Percentiles rank a stretch among this genome's conserved stretches.
Conservation (phyloP, 2,329 filamentous ascomycete genomes). For the Fusarium equiseti region DNA sequence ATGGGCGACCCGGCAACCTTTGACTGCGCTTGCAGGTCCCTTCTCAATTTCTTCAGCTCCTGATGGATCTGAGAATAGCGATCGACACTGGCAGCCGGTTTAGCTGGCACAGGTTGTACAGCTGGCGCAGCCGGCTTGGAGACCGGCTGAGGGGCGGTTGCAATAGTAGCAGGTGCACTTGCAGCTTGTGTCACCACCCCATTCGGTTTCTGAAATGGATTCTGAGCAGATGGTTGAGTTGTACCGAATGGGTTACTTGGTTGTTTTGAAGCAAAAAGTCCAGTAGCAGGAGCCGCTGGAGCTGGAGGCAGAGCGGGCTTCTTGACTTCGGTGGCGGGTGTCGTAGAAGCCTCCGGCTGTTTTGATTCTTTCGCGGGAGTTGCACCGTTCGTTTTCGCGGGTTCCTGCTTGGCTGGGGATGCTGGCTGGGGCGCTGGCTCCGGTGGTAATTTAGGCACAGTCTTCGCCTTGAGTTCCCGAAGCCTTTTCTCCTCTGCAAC, state of each 20-base stretch:
- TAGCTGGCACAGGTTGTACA: constrained; percentile 20
- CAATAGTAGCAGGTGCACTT: constrained; percentile 1
- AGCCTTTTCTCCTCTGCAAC: constrained; percentile 62
- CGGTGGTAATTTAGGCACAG: constrained; percentile 59
- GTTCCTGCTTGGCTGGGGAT: constrained; percentile 37
- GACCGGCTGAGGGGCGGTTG: constrained; percentile 5
- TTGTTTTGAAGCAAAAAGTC: constrained; percentile 43
- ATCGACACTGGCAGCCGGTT: constrained; percentile 49
- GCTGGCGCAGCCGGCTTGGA: constrained; percentile 27
- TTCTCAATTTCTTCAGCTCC: constrained; percentile 76
- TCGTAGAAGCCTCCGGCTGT: constrained; percentile 37
- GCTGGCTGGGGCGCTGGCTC: constrained; percentile 49
- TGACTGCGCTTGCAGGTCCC: constrained; percentile 67
- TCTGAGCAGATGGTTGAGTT: constrained; percentile 23
- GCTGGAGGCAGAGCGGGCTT: constrained; percentile 23
- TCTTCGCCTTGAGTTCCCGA: constrained; percentile 61
- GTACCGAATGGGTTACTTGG: constrained; percentile 41
- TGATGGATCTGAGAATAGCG: constrained; percentile 72
- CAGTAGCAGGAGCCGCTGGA: constrained; percentile 33
- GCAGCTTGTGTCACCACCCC: constrained; percentile 13
- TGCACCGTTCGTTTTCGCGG: constrained; percentile 38
- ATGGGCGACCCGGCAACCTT: constrained; percentile 62
- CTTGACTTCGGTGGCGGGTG: constrained; percentile 38
- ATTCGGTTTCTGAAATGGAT: constrained; percentile 38
- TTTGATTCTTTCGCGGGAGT: constrained; percentile 41